These are phyloP conservation scores for Hypoxylon sp. DNA, from an alignment of 2,329 filamentous ascomycete species.

Conservation along the genomic window DNA sequence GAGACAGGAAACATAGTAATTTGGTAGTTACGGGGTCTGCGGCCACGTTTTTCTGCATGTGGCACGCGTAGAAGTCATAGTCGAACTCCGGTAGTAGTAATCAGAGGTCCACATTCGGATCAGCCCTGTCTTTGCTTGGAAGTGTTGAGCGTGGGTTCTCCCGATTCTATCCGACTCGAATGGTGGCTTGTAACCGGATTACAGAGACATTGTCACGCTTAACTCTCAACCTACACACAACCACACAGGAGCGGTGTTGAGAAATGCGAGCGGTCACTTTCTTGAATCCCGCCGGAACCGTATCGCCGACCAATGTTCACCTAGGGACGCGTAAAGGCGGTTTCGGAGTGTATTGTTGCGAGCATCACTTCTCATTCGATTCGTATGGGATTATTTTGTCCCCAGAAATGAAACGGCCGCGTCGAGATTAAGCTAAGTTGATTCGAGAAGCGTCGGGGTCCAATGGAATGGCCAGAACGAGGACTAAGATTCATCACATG, in stretches of 20 bases:
- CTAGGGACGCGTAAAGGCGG: constrained; percentile 21
- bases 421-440: constrained; percentile 38
- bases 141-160: constrained; percentile 14
- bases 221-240: constrained; percentile 16
- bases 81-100: no score
- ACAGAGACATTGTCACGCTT: constrained; percentile 6
- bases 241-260: constrained; percentile 14
- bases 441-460: constrained; percentile 20
- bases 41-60: constrained; percentile 21
- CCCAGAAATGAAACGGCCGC: constrained; percentile 21
- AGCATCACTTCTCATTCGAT: constrained; percentile 26
- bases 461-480: constrained; percentile 38
- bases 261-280: constrained; percentile 31
- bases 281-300: constrained; percentile 23
- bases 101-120: constrained; percentile 32
- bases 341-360: constrained; percentile 34
- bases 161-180: constrained; percentile 33
- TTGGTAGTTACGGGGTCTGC: constrained; percentile 21
- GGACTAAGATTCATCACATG: constrained; percentile 42
- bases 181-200: constrained; percentile 13
- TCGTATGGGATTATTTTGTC: constrained; percentile 14
- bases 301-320: constrained; percentile 26
- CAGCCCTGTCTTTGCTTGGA: constrained; percentile 25
- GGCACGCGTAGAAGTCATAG: constrained; percentile 11
- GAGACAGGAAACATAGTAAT: constrained; percentile 8